Evolutionary conservation across 495 filamentous ascomycete species (phyloP), one percentile per base, ranked within the genome.

Genomic region (Daldinia loculata): DNA sequence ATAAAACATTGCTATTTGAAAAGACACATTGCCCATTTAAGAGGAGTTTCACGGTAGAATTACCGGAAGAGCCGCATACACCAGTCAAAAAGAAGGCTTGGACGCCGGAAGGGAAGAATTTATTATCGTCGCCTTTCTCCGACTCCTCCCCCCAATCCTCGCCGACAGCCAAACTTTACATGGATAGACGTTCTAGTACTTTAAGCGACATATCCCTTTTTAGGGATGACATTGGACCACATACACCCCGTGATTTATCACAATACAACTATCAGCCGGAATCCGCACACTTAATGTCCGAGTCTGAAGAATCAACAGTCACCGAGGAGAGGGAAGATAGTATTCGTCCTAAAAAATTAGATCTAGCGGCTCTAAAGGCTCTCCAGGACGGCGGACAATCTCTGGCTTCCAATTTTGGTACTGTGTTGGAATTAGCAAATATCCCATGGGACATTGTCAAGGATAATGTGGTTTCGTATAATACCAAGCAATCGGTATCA

Each of bases 21-120:
- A 91, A 91, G 66, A 97, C 93, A 0, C 86, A 88, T 53, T 97
- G 93, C 82, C 94, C 94, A 11, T 97, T 97, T 78, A 84, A 89
- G 68, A 83, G 93, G 56, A 84, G 86, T 4, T 94, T 95, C 64
- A 89, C 86, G 1, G 89, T 95, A 24, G 86, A 91, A 61, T 79
- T 96, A 38, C 93, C 94, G 4, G 89, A 92, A 62, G 82, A 85
- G 55, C 89, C 89, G 1, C 81, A 84, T 67, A 89, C 87, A 3
- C 91, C 91, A 3, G 78, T 89, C 48, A 89, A 84, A 67, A 91
- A 88, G 79, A 87, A 83, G 66, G 88, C 90, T 41, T 93, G 91
- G 90, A 89, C 83, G 34, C 92, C 91, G 11, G 81, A 82, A 67
- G 74, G 84, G 76, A 78, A 79, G 81, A 84, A 74, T 77, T 67